Base-by-base conservation (phyloP, 164 flowering plant species). In the Malania oleifera region DNA sequence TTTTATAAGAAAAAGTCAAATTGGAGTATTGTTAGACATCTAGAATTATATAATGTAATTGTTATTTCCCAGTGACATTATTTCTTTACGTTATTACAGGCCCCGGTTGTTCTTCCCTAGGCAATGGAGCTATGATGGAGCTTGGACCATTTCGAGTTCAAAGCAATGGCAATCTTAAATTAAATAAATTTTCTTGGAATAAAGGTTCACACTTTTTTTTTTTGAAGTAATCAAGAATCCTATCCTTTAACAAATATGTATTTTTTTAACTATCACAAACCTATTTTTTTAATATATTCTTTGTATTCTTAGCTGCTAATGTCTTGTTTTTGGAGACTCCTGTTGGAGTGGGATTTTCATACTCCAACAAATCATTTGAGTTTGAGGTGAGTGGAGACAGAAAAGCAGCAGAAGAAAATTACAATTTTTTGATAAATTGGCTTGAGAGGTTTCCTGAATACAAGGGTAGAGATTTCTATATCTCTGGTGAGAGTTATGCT, bases 61-160 rank as follows among this genome's bases (percentile, higher is more conserved):
- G 7, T 48, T 38, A 23, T 56, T 26, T n/a, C n/a, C n/a, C n/a
- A n/a, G n/a, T 31, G 9, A 35, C 15, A 13, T 31, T 23, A 28
- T 25, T 7, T 9, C 6, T 52, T 19, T 0, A n/a, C n/a, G 41
- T 2, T 17, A 5, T 26, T 40, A 5, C 66, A 89, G 89, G 96
- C 5, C 93, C 96, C n/a, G 96, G 96, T 6, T 89, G 96, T 66
- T 89, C 96, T 25, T 89, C 96, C 34, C 68, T 89, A 13, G 91
- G 67, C 3, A 81, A 71, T 74, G 93, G 93, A 55, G 96, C 93
- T 54, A 81, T 82, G 87, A 45, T 66, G 59, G 93, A 86, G 57
- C 70, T 84, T 1, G 93, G 96, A 41, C 96, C 96, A 0, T 89
- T 89, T n/a, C 67, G 93, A 26, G 89, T 86, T 5, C 29, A 60